Percentiles rank a stretch among this genome's conserved stretches.
phyloP scores from a whole-genome alignment of 2,329 filamentous ascomycete species.

The Colletotrichum sp. region DNA sequence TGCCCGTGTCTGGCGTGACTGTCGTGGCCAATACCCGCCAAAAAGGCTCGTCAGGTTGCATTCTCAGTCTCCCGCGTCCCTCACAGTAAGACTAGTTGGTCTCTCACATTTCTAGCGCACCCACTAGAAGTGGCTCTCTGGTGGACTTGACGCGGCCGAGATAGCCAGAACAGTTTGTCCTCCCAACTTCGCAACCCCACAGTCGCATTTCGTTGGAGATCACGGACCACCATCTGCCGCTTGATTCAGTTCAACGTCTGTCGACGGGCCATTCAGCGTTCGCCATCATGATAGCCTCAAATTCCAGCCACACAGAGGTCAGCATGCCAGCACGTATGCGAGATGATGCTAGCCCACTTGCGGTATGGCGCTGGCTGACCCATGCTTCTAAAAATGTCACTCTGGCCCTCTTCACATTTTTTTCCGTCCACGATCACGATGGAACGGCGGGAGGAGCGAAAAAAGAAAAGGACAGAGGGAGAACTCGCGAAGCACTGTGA shows the following conservation, averaged over 20 bases:
- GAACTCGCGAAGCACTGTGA: background rate
- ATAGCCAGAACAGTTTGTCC: conserved; percentile 3
- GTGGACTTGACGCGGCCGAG: conserved; percentile 1
- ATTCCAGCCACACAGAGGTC: conserved; percentile 14
- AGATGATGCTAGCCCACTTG: conserved; percentile 8
- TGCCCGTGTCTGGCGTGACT: background rate
- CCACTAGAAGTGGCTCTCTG: conserved; percentile 6
- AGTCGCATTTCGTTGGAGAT: background rate
- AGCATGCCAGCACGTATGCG: background rate
- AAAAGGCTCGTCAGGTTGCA: conserved; percentile 16
- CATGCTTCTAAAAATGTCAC: conserved; percentile 5
- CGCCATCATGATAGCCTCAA: conserved; percentile 4
- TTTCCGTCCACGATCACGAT: background rate
- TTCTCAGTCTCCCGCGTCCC: background rate
- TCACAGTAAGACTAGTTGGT: conserved; percentile 1
- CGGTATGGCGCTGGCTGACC: background rate
- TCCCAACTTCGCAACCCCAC: background rate
- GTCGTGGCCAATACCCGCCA: conserved; percentile 1
- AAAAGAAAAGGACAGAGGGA: background rate
- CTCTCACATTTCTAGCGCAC: conserved; percentile 8
- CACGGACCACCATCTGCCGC: conserved; percentile 16
- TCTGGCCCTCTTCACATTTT: conserved; percentile 3
- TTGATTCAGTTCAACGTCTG: background rate
- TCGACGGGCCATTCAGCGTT: conserved; percentile 1
- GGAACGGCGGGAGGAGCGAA: background rate